Base-by-base conservation (phyloP, 208 protist species). In the Leishmania lainsoni region DNA sequence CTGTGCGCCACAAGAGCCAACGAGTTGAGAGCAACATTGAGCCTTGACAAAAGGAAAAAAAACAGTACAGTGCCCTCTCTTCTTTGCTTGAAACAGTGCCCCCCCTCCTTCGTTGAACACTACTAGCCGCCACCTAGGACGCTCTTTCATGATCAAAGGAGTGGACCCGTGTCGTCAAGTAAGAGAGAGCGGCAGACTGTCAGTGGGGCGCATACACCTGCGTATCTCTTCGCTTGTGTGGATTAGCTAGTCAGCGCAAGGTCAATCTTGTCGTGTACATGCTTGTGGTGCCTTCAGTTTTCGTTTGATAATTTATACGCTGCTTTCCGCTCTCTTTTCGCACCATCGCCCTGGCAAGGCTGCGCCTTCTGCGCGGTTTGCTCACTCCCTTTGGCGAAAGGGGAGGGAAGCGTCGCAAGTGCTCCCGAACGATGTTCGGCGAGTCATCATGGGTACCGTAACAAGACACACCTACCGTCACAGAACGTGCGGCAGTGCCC, bases 141-240 rank as follows among this genome's bases (percentile, higher is more conserved):
- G n/a, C n/a, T 4, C 39, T 14, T 26, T 48, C 6, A n/a, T 71
- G 39, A 71, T 26, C 32, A 71, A 71, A 17, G 32, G 63, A 42
- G 66, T 26, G 1, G 35, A 9, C 14, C 12, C 48, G 66, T 48
- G 35, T 48, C 5, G 17, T 71, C 66, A 5, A 66, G 49, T 63
- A 8, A 3, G 75, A 45, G 8, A 79, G 39, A 68, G 17, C 29
- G 35, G 77, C 51, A 76, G 52, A 70, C 52, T 54, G 39, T 76
- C 9, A 65, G 32, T 48, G 54, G 1, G 71, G 56, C 51, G 71
- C 48, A 83, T 68, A 66, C 32, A 75, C 29, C 29, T 68, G 61
- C 61, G 4, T 14, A 29, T 29, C 61, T 39, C 42, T 45, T 45
- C 42, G 0, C 42, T 0, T 45, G 42, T 45, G 42, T 45, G 42